These are phyloP conservation scores for Neltuma alba DNA, from an alignment of 306 rosid species.

Conservation along the genomic window DNA sequence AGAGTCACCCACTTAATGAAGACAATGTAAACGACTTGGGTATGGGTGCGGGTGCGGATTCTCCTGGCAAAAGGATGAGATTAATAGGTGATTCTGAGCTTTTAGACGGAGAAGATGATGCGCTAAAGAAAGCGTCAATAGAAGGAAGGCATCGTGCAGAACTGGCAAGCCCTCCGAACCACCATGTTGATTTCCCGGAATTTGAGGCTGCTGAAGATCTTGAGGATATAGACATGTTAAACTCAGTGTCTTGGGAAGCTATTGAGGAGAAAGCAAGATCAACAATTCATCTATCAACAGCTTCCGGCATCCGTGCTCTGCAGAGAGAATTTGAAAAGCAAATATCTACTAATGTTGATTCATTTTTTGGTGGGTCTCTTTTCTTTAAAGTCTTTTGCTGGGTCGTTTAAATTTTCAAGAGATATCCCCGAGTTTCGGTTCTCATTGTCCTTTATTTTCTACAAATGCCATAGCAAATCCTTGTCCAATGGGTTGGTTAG, in stretches of 20 bases:
- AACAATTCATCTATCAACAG: neutral
- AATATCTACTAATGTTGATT: slow-evolving; percentile 3
- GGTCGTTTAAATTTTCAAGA: neutral
- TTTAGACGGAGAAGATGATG: slow-evolving; percentile 20
- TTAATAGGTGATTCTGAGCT: neutral
- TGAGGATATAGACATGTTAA: neutral
- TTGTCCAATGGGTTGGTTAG: slow-evolving; percentile 37
- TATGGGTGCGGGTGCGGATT: slow-evolving; percentile 4
- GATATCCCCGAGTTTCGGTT: slow-evolving; percentile 11
- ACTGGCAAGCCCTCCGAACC: neutral
- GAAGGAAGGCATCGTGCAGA: slow-evolving; percentile 1
- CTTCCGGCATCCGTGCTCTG: slow-evolving; percentile 8
- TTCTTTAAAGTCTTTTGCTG: slow-evolving; percentile 16
- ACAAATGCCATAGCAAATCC: slow-evolving; percentile 25
- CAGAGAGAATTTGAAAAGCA: slow-evolving; percentile 21
- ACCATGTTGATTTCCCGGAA: neutral
- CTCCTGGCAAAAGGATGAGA: slow-evolving; percentile 29
- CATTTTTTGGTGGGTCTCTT: slow-evolving; percentile 23
- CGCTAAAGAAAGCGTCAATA: neutral
- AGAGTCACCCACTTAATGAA: neutral
- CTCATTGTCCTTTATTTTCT: slow-evolving; percentile 5
- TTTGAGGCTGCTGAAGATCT: slow-evolving; percentile 12
- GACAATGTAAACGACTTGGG: slow-evolving; percentile 10
- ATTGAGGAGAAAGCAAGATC: slow-evolving; percentile 5
- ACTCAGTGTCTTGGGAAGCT: slow-evolving; percentile 22